Evolutionary conservation across 805 yeast species (phyloP).

Genomic region (Starmera pachycereana): DNA sequence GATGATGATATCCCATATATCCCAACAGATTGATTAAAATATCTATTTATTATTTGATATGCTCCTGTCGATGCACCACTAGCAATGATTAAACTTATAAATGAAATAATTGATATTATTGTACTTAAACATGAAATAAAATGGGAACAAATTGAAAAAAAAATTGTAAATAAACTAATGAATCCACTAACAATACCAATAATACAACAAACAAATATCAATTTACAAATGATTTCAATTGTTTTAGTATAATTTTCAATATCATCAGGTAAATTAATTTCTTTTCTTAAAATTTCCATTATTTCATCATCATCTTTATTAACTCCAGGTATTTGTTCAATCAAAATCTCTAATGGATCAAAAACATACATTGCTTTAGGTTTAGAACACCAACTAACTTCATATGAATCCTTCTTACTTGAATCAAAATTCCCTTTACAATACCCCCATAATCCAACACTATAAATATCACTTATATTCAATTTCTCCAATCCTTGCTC

Average conservation of each 20-base stretch:
- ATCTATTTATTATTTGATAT: conserved; percentile 36
- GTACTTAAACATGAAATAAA: conserved; percentile 35
- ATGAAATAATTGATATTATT: conserved; percentile 32
- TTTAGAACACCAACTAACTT: conserved; percentile 39
- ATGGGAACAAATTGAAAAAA: conserved; percentile 35
- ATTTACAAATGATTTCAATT: conserved; percentile 38
- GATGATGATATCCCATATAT: conserved; percentile 46
- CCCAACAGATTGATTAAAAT: conserved; percentile 37
- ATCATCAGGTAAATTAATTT: conserved; percentile 42
- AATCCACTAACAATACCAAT: conserved; percentile 36
- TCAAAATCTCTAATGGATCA: conserved; percentile 34
- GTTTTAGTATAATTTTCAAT: conserved; percentile 35
- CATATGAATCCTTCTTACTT: conserved; percentile 9
- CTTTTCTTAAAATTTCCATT: conserved; percentile 22
- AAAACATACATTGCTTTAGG: conserved; percentile 48
- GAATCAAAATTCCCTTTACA: conserved; percentile 32
- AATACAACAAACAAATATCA: conserved; percentile 47
- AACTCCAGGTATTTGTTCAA: conserved; percentile 11
- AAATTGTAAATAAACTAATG: conserved; percentile 31
- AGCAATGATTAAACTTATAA: conserved; percentile 27
- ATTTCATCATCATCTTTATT: conserved; percentile 11
- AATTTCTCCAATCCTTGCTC: conserved; percentile 4
- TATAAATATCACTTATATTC: conserved; percentile 36
- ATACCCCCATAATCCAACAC: conserved; percentile 56
- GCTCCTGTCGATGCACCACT: conserved; percentile 56